Base-by-base conservation (phyloP, 139 green algal species). In the Raphidocelis subcapitata region DNA sequence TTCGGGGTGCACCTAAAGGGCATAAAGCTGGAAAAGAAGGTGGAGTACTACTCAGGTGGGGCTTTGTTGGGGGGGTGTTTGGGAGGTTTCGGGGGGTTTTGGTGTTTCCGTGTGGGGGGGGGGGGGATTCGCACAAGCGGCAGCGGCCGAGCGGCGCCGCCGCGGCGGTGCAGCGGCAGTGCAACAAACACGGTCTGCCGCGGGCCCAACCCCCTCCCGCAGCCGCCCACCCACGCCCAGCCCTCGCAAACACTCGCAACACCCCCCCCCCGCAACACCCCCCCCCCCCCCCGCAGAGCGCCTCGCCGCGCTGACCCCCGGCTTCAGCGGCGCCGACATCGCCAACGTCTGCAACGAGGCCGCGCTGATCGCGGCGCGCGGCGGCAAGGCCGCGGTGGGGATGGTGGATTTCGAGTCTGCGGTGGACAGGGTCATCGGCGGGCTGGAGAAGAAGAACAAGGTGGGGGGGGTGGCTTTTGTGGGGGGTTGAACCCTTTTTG, bases 371-470 rank as follows among this genome's bases (percentile, higher is more conserved):
- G 96, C 96, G 23, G 96, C 96, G 20, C 80, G 96, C 12, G 62
- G 68, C 26, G 71, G 83, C 66, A 88, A 88, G 72, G 51, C 76
- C 0, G 61, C 77, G 0, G 86, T 97, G 5, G 72, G 78, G 59
- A 85, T 98, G 85, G 35, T 76, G 1, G 86, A 99, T 85, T 99
- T 99, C 88, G 94, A 99, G 86, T 56, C 82, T 4, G 96, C 96
- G 21, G 90, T 97, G 26, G 96, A 99, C 87, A 84, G 96, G 28
- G 90, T 99, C 29, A 99, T 99, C 59, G 96, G 95, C 23, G 96
- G 96, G 0, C 80, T 98, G 74, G 96, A 99, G 89, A 99, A 99
- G 88, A 97, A 97, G 86, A 96, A 97, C 86, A 99, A 98, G 89
- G 95, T 97, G 47, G 1, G 77, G 20, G 23, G 29, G 26, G 14